A percentile compares a stretch with the other conserved stretches of the same genome.
Conservation (phyloP, 2,329 filamentous ascomycete genomes). For the Colletotrichum spinosum region DNA sequence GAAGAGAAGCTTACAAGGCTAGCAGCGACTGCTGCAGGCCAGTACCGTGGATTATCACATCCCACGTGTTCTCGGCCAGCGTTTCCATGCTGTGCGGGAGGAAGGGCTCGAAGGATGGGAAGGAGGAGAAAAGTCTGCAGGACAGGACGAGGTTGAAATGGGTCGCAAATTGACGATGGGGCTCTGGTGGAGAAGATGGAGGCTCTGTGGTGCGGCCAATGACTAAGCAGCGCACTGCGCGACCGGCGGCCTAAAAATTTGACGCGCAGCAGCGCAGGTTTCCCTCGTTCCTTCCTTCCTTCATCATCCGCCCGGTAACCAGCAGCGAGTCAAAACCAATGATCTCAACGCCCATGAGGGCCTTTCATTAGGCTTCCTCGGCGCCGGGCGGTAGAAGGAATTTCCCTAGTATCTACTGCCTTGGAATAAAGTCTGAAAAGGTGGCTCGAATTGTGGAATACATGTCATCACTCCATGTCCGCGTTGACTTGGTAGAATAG, state of each 20-base stretch:
- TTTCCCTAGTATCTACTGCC: constrained; percentile 88
- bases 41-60: constrained; percentile 83
- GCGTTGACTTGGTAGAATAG: not conserved
- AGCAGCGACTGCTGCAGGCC: constrained; percentile 83
- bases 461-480: constrained; percentile 53
- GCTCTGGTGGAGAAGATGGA: constrained; percentile 29
- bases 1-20: constrained; percentile 72
- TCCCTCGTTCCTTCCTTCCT: constrained; percentile 45
- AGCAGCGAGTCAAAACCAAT: constrained; percentile 40
- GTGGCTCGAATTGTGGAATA: constrained; percentile 86
- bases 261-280: not conserved
- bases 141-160: constrained; percentile 31
- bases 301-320: constrained; percentile 53
- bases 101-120: not conserved
- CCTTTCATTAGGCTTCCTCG: constrained; percentile 68
- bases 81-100: constrained; percentile 72
- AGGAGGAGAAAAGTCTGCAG: constrained; percentile 24
- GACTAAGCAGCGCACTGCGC: constrained; percentile 21
- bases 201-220: not conserved
- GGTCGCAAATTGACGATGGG: constrained; percentile 38
- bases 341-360: constrained; percentile 46
- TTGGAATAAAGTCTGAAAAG: constrained; percentile 82
- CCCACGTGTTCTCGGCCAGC: constrained; percentile 79
- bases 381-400: constrained; percentile 70
- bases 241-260: constrained; percentile 32